These are phyloP conservation scores for Epichloe brachyelytri DNA, from an alignment of 2,329 filamentous ascomycete species.

Conservation along the genomic window DNA sequence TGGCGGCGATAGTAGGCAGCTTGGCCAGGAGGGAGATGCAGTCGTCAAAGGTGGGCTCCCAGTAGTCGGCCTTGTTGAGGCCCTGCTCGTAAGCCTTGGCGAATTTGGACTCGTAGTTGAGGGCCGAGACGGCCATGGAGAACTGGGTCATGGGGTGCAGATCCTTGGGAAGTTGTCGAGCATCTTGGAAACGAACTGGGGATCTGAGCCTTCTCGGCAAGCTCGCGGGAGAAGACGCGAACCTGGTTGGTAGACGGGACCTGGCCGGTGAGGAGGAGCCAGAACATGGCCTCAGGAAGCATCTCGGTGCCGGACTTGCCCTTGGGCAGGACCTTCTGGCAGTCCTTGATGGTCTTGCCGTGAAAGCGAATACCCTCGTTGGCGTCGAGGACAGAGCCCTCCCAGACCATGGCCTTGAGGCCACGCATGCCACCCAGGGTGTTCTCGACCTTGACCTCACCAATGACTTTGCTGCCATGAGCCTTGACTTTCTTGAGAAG, in stretches of 20 bases:
- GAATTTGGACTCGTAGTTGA: slow-evolving; percentile 90
- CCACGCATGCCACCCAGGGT: slow-evolving; percentile 94
- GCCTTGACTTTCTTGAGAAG: slow-evolving; percentile 89
- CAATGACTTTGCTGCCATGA: slow-evolving; percentile 68
- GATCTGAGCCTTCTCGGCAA: slow-evolving; percentile 74
- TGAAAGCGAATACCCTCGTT: slow-evolving; percentile 98
- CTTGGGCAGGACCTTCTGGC: slow-evolving; percentile 86
- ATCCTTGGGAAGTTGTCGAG: slow-evolving; percentile 75
- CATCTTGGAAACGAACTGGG: slow-evolving; percentile 73
- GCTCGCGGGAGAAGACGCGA: slow-evolving; percentile 67
- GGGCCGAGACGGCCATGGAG: slow-evolving; percentile 84
- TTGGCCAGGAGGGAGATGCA: slow-evolving; percentile 88
- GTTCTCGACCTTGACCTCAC: slow-evolving; percentile 88
- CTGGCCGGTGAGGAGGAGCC: slow-evolving; percentile 87
- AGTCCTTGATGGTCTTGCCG: slow-evolving; percentile 95
- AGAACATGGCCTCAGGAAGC: slow-evolving; percentile 99
- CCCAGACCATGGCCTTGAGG: slow-evolving; percentile 97
- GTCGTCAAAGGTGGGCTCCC: slow-evolving; percentile 97
- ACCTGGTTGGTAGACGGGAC: slow-evolving; percentile 76
- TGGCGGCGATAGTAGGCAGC: slow-evolving; percentile 89
- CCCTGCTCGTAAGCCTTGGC: slow-evolving; percentile 87
- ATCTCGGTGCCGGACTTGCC: slow-evolving; percentile 87
- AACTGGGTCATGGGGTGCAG: slow-evolving; percentile 99
- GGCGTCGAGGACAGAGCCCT: slow-evolving; percentile 90
- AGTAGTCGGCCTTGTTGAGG: slow-evolving; percentile 92